Evolutionary conservation across 352 stramenopile genomes (phyloP), one percentile per base, ranked within the genome.

Genomic region (Phytopythium ostracodes): DNA sequence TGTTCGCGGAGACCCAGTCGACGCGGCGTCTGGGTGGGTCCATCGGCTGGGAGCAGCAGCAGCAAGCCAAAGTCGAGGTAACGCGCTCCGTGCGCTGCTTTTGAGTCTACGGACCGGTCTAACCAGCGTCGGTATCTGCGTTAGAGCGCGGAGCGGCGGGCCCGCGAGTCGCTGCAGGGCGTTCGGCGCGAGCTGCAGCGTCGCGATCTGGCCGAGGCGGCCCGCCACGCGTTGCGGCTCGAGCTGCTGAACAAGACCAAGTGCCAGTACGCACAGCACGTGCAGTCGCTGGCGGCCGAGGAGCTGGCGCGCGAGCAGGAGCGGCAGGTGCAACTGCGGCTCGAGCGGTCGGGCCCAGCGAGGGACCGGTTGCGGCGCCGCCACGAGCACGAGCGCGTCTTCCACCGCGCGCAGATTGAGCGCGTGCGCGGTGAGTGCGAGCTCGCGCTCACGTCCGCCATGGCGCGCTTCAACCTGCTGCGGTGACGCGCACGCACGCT

Each of bases 221-320:
- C 62, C n/a, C 70, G 74, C 15, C 65, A 77, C 5, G 54, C 55
- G 14, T 60, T 89, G 7, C 71, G 86, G 27, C 65, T 78, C 2
- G 67, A 89, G 59, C 66, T 94, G 29, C 60, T 94, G 17, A 76
- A 94, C 35, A 80, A 77, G 58, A 89, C 83, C 66, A 91, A 92
- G 43, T 43, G 56, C 0, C 63, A 72, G 33, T 90, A 93, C 56
- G 70, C 66, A 9, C 64, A 73, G 49, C 82, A 91, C 47, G 57
- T 91, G 18, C 70, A 81, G 42, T 5, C 64, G 31, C 68, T 91
- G 60, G 67, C 88, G 7, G 50, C 73, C 22, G 79, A 90, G 50
- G 84, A 93, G 53, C 64, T 90, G 62, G 66, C 83, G 52, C 78
- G 81, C 10, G 84, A 93, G 66, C 62, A 87, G 44, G 74, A 72